Conservation (phyloP, 768 basidiomycete genomes). For the Trametes sanguinea region DNA sequence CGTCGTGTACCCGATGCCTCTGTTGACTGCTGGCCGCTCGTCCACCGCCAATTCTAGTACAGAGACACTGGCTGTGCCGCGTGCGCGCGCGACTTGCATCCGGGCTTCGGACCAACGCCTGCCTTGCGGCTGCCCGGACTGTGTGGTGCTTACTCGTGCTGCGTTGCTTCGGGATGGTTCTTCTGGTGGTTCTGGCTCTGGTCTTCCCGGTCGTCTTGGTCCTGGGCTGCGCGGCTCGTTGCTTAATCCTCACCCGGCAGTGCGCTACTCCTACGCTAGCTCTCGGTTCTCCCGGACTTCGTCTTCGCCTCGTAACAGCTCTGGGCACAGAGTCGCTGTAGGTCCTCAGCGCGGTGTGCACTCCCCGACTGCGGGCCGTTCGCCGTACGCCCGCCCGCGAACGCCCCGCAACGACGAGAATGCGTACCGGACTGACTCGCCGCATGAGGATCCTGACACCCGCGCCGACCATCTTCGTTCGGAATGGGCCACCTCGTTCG, state of each 20-base stretch:
- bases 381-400: background rate
- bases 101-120: background rate
- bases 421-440: constrained; percentile 7
- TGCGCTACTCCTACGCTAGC: constrained; percentile 2
- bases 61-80: background rate
- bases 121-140: constrained; percentile 5
- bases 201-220: background rate
- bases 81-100: constrained; percentile 8
- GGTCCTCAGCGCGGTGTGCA: background rate
- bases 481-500: background rate
- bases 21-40: background rate
- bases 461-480: no score
- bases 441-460: background rate
- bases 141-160: background rate
- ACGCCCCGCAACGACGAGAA: constrained; percentile 13
- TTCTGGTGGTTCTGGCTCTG: background rate
- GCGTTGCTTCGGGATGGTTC: background rate
- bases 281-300: background rate
- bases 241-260: background rate
- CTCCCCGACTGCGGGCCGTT: background rate
- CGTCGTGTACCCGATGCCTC: constrained; percentile 4
- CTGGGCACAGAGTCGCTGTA: background rate
- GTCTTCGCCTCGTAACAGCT: background rate
- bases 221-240: background rate
- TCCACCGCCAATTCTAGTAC: constrained; percentile 1